Base-by-base conservation (phyloP, 1,284 basidiomycete genomes). In the Ceraceosorus guamensis region DNA sequence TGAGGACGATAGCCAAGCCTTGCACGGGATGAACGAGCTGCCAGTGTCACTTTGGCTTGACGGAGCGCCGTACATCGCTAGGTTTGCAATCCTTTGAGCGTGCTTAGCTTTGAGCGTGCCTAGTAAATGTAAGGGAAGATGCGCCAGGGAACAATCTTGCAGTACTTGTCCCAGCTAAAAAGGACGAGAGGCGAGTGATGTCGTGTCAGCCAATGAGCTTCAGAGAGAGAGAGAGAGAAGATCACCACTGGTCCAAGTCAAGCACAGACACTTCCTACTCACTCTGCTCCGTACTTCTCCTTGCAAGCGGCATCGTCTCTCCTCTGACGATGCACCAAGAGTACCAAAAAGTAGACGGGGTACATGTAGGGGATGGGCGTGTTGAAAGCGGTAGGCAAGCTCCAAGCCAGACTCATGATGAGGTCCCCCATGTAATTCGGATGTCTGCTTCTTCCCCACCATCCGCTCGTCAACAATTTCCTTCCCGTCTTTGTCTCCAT, bases 341-440 rank as follows among this genome's bases (percentile, higher is more conserved):
- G 83, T 18, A 95, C 83, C 6, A 84, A 81, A 73, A 99, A 98
- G 80, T 92, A 80, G 61, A 81, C 77, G 45, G 90, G 83, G 76
- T 98, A 98, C 80, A 93, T 98, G 80, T 98, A 99, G 2, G 93
- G 91, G 73, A 98, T 82, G 6, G 92, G 92, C 0, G 90, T 91
- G 48, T 83, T 79, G 78, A 96, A 91, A 6, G 89, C 91, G 1
- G 90, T 93, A 0, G 95, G 90, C 13, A 98, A 82, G 66, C 87
- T 95, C 92, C 93, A 98, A 0, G 87, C 85, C 56, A 89, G 78
- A n/a, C 84, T 86, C 91, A 93, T 93, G 63, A 92, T 78, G 60
- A 88, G 79, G 73, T 92, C 91, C 46, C 89, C 90, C 50, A 79
- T 65, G 55, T 79, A 79, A 67, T 79, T 79, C 32, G 95, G 95